Conservation (phyloP, 169 alveolate genomes). For the Plasmodium inui region DNA sequence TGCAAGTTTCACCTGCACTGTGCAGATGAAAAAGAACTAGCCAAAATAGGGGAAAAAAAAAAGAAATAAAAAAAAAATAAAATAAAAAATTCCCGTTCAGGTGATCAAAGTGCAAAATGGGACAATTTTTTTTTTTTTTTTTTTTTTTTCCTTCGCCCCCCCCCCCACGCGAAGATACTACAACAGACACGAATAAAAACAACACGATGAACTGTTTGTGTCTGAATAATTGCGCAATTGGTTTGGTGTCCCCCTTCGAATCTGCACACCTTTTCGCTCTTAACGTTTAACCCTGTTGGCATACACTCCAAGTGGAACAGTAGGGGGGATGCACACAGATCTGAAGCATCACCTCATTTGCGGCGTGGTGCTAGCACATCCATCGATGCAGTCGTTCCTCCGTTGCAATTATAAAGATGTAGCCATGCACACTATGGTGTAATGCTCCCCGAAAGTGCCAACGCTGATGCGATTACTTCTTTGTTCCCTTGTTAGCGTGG, state of each 20-base stretch:
- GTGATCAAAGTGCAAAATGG: constrained; percentile 1
- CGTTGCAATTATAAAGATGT: background rate
- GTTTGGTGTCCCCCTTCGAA: background rate
- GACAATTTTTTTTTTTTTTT: background rate
- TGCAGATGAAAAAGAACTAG: background rate
- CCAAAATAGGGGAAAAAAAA: background rate
- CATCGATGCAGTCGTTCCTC: background rate
- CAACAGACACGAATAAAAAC: background rate
- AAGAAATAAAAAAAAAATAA: background rate
- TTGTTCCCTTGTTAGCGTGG: background rate
- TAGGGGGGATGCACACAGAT: background rate
- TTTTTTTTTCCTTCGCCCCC: background rate
- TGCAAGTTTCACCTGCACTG: background rate
- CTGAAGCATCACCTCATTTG: background rate
- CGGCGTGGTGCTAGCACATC: background rate
- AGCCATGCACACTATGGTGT: background rate
- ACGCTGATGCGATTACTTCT: background rate
- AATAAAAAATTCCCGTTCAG: background rate
- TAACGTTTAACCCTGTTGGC: background rate
- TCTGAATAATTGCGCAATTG: background rate
- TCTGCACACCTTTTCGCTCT: background rate
- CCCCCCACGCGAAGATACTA: background rate
- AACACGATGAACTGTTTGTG: background rate
- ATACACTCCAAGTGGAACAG: background rate
- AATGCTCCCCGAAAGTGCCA: background rate